Percentiles rank a stretch among this genome's conserved stretches.
Evolutionary conservation across 176 grass and related monocot genomes (phyloP).

Genomic region (Calamus simplicifolius): DNA sequence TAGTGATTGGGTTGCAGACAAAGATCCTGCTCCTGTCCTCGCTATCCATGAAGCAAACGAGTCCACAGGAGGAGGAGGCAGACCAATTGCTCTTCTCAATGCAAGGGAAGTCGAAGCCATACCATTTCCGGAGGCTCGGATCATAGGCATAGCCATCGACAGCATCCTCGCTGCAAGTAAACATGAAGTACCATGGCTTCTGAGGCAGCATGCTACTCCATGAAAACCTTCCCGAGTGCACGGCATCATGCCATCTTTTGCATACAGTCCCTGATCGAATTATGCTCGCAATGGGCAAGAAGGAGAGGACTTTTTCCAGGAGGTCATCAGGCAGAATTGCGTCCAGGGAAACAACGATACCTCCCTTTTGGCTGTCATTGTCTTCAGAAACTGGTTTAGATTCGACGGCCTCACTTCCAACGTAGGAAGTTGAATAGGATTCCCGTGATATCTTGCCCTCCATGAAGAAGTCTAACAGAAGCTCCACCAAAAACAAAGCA

Average conservation of each 20-base stretch:
- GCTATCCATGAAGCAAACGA: conserved; percentile 6
- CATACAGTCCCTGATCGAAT: conserved; percentile 3
- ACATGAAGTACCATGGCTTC: conserved; percentile 19
- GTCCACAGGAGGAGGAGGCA: not conserved
- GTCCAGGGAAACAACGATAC: not conserved
- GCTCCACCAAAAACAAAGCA: not conserved
- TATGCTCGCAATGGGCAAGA: conserved; percentile 15
- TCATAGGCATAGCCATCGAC: conserved; percentile 4
- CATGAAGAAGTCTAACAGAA: not conserved
- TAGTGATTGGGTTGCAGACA: conserved; percentile 5
- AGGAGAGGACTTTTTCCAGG: conserved; percentile 13
- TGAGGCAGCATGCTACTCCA: conserved; percentile 4
- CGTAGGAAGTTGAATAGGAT: not conserved
- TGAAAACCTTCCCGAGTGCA: not conserved
- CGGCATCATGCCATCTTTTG: conserved; percentile 4
- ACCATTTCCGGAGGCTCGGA: conserved; percentile 21
- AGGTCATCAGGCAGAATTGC: conserved; percentile 13
- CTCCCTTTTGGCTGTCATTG: not conserved
- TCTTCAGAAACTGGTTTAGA: not conserved
- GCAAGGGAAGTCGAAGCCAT: conserved; percentile 10
- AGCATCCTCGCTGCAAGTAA: conserved; percentile 1
- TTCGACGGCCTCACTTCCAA: not conserved
- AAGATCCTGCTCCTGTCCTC: not conserved
- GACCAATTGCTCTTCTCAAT: conserved; percentile 3
- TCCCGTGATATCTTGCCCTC: not conserved